Percentiles rank a stretch among this genome's conserved stretches.
phyloP scores from a whole-genome alignment of 2,329 filamentous ascomycete species.

The Beauveria scarabaeidicola region DNA sequence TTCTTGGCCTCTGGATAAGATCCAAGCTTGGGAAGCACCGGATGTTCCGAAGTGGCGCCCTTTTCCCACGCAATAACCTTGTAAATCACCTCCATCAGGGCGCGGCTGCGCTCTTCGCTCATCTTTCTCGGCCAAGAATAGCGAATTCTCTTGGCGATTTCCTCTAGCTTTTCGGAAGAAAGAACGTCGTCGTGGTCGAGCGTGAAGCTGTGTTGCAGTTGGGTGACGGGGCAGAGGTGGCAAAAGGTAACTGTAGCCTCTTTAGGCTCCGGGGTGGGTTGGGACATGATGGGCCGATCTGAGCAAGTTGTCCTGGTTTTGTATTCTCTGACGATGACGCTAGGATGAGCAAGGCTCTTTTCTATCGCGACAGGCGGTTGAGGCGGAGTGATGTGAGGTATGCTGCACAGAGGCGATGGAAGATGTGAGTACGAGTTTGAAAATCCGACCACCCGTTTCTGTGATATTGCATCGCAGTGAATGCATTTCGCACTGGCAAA shows the following conservation, averaged over 20 bases:
- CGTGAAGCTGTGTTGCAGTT: background rate
- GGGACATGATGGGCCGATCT: background rate
- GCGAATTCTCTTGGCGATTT: background rate
- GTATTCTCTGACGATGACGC: no score
- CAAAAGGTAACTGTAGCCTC: background rate
- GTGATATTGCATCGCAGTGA: no score
- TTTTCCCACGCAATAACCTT: background rate
- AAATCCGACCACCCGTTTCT: no score
- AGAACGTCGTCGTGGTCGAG: background rate
- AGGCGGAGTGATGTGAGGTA: no score
- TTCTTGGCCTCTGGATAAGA: background rate
- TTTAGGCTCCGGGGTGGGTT: background rate
- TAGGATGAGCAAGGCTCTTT: no score
- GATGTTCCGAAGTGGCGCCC: background rate
- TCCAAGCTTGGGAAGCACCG: background rate
- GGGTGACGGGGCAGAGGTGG: background rate
- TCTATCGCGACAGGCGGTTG: no score
- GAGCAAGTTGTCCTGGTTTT: background rate
- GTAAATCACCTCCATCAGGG: background rate
- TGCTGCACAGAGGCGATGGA: no score
- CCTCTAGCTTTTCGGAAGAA: background rate
- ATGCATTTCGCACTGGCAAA: no score
- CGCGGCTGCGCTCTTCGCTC: background rate
- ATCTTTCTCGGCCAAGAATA: background rate
- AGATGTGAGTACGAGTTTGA: no score